Evolutionary conservation across 305 asterid species (phyloP), one percentile per base, ranked within the genome.

Genomic region (Fraxinus ornus): DNA sequence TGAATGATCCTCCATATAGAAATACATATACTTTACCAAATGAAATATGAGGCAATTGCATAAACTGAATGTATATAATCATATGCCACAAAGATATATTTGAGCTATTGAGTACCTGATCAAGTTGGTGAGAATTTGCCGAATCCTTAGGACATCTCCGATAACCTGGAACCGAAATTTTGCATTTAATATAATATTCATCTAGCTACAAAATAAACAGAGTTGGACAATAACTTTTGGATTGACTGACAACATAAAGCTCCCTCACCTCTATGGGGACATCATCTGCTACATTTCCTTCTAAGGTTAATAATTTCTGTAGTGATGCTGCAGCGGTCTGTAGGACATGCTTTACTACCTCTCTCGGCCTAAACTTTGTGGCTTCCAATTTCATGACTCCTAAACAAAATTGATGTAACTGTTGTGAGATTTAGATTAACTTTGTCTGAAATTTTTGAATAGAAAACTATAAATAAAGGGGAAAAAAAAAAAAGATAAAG

Each of bases 371-470:
- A 84, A 95, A 95, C 87, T 95, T 95, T 35, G 98, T 87, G 21
- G 97, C 98, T 87, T 95, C 98, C 89, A 95, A 66, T 82, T 88
- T 95, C 98, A 95, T 95, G 80, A 93, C 98, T 82, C 98, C 98
- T 95, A 80, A 52, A 84, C n/a, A 21, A 62, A 75, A 64, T 66
- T 8, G n/a, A 85, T 47, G 47, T 36, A 68, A 35, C 4, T 76
- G 19, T 66, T 68, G 15, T 75, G 55, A 22, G 68, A 5, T 36
- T 75, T 30, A 77, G 41, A 49, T 49, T 26, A 35, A 47, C 64
- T 49, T 28, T 10, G 74, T 66, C 74, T 7, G 1, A 21, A 52
- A 57, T 57, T 19, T 7, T 57, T 57, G 1, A 6, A 57, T 57
- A 6, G 28, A 57, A 57, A 57, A 19, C 28, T 1, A 57, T 57